phyloP scores from a whole-genome alignment of 306 rosid species.

The Ziziphus jujuba region DNA sequence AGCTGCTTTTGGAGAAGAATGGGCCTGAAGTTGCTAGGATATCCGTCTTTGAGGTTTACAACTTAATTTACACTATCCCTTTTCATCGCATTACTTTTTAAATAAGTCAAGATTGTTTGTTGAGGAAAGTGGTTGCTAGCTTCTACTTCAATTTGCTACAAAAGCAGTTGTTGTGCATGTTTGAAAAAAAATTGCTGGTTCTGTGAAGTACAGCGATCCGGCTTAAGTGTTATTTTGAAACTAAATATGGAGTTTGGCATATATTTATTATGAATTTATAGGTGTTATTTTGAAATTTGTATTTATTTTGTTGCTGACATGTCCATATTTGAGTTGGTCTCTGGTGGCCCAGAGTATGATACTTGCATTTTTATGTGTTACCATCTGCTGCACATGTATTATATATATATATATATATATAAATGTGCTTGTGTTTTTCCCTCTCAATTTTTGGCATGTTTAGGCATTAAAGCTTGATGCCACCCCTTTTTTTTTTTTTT shows the following conservation, averaged over 20 bases:
- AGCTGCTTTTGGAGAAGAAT: slow-evolving; percentile 76
- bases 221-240: too few relatives aligned
- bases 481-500: neutral
- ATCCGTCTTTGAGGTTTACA: slow-evolving; percentile 82
- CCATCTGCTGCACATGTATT: too few relatives aligned
- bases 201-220: neutral
- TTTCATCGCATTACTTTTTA: slow-evolving; percentile 9
- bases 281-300: too few relatives aligned
- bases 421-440: too few relatives aligned
- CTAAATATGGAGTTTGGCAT: too few relatives aligned
- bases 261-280: too few relatives aligned
- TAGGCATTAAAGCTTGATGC: neutral
- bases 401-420: too few relatives aligned
- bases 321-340: too few relatives aligned
- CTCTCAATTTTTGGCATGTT: neutral
- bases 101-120: neutral
- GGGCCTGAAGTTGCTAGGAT: slow-evolving; percentile 84
- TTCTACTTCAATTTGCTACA: neutral
- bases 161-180: neutral
- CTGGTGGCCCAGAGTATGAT: too few relatives aligned
- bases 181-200: neutral
- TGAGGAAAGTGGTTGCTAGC: neutral
- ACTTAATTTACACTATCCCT: slow-evolving; percentile 4
- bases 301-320: too few relatives aligned
- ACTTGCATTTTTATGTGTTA: too few relatives aligned